A percentile compares a stretch with the other conserved stretches of the same genome.
Conservation (phyloP, 768 basidiomycete genomes). For the Podaxis mareebaensis region DNA sequence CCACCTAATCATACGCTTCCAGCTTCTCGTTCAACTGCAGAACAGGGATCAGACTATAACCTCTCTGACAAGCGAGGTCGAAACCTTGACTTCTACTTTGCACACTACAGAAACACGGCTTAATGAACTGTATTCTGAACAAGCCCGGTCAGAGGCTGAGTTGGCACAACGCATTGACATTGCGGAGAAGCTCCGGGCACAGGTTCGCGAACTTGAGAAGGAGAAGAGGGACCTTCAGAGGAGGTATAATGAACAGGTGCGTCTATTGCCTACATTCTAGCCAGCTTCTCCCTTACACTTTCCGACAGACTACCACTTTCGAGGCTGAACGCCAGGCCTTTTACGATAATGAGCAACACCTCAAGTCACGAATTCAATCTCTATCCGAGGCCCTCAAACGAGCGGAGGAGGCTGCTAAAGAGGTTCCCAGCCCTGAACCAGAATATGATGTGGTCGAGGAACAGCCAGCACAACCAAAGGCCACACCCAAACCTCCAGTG, state of each 20-base stretch:
- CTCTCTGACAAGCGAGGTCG: slow-evolving; percentile 63
- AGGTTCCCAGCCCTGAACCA: slow-evolving; percentile 27
- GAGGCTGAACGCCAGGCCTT: slow-evolving; percentile 92
- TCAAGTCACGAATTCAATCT: slow-evolving; percentile 87
- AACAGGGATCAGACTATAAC: slow-evolving; percentile 74
- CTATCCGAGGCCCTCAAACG: slow-evolving; percentile 68
- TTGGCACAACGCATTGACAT: slow-evolving; percentile 82
- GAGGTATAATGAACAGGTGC: slow-evolving; percentile 87
- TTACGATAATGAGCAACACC: slow-evolving; percentile 92
- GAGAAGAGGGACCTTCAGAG: slow-evolving; percentile 83
- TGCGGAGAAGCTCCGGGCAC: slow-evolving; percentile 75
- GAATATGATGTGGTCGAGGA: slow-evolving; percentile 29
- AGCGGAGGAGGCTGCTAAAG: slow-evolving; percentile 44
- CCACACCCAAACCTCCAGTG: slow-evolving; percentile 19
- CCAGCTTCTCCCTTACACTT: slow-evolving; percentile 13
- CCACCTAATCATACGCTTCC: slow-evolving; percentile 14
- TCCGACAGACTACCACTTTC: slow-evolving; percentile 72
- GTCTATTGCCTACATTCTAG: slow-evolving; percentile 15
- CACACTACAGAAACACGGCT: slow-evolving; percentile 71
- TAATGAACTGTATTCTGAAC: slow-evolving; percentile 79
- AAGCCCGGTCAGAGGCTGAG: slow-evolving; percentile 79
- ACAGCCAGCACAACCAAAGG: slow-evolving; percentile 21
- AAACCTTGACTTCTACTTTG: slow-evolving; percentile 62
- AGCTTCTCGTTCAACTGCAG: slow-evolving; percentile 79
- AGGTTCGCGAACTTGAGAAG: slow-evolving; percentile 85